phyloP scores from a whole-genome alignment of 495 filamentous ascomycete genomes.

The Aspergillus affinis region DNA sequence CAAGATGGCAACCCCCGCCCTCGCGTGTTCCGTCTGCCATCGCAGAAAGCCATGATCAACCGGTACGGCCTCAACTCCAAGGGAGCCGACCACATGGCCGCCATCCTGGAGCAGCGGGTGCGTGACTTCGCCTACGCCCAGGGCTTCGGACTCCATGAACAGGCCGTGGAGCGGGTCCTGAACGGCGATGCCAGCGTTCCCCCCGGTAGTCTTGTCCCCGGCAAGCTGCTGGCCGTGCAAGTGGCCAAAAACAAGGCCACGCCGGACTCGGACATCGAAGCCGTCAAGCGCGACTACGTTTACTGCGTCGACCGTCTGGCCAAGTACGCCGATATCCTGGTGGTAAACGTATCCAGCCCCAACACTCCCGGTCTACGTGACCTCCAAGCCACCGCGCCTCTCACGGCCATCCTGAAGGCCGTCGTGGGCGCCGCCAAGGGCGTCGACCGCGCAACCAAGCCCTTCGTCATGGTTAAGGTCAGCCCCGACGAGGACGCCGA shows the following conservation, averaged over 20 bases:
- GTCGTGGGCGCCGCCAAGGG: conserved; percentile 75
- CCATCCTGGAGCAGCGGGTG: conserved; percentile 73
- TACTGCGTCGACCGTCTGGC: conserved; percentile 80
- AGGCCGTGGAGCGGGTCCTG: conserved; percentile 68
- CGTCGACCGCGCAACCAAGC: conserved; percentile 67
- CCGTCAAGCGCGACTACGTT: conserved; percentile 81
- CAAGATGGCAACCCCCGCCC: conserved; percentile 86
- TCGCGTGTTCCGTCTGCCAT: conserved; percentile 81
- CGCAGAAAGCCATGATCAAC: conserved; percentile 84
- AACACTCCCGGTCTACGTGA: conserved; percentile 89
- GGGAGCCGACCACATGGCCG: conserved; percentile 83
- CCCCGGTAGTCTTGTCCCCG: conserved; percentile 72
- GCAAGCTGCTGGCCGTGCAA: conserved; percentile 84
- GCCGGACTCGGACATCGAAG: conserved; percentile 76
- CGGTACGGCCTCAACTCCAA: conserved; percentile 92
- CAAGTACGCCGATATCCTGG: conserved; percentile 86
- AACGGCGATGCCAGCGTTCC: conserved; percentile 64
- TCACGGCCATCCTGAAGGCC: conserved; percentile 74
- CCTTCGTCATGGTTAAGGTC: conserved; percentile 94
- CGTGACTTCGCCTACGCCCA: conserved; percentile 68
- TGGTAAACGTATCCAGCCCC: conserved; percentile 95
- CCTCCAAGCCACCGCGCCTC: conserved; percentile 76
- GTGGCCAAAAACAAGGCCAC: conserved; percentile 96
- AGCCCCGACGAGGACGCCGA: conserved; percentile 89
- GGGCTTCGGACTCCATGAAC: conserved; percentile 61